Percentiles rank a stretch among this genome's conserved stretches.
Evolutionary conservation across 345 rosid species (phyloP).

Genomic region (Raphanus sativus): DNA sequence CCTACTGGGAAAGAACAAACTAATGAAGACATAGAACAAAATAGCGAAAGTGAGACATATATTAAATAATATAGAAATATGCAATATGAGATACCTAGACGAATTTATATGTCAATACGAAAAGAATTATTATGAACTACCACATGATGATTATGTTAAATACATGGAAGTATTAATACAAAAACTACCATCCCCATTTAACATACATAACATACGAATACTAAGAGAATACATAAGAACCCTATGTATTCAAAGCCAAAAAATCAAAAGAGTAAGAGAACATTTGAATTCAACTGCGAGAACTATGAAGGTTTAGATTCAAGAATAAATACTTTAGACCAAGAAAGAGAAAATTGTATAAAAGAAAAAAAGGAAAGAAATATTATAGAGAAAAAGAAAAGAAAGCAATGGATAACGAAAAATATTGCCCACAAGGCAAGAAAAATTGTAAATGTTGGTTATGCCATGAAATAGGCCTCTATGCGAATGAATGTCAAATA

Average conservation of each 20-base stretch:
- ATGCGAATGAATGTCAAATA: not conserved
- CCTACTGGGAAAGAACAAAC: not conserved
- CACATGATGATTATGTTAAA: not conserved
- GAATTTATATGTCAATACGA: not conserved
- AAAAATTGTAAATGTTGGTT: not conserved
- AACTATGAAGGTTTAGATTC: not conserved
- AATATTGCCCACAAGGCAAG: not conserved
- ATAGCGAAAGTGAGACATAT: not conserved
- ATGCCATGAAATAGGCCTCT: not conserved
- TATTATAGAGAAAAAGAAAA: not conserved
- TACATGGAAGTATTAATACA: not conserved
- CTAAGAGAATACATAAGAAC: not conserved
- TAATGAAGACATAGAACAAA: not conserved
- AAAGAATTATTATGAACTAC: not conserved
- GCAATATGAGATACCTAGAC: not conserved
- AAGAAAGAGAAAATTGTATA: not conserved
- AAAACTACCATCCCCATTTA: not conserved
- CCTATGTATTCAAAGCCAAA: not conserved
- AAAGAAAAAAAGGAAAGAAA: not conserved
- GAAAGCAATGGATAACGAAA: not conserved
- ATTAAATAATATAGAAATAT: not conserved
- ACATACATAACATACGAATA: not conserved
- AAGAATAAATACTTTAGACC: not conserved
- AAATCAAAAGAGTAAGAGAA: not conserved
- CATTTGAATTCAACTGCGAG: not conserved